Evolutionary conservation across 2,329 filamentous ascomycete genomes (phyloP).

Genomic region (Pseudophaeomoniella oleicola): DNA sequence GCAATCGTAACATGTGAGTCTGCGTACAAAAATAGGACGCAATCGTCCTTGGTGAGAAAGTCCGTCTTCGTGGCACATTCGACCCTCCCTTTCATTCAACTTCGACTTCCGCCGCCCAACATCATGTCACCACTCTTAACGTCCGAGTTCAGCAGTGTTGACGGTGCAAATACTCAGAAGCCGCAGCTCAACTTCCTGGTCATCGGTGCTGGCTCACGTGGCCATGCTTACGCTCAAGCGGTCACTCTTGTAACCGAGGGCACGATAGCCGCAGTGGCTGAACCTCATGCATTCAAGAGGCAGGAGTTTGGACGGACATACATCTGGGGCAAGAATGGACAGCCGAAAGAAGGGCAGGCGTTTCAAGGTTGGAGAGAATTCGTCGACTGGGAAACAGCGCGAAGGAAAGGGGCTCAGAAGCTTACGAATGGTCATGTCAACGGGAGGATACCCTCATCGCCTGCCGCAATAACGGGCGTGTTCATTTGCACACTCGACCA

Average conservation of each 20-base stretch:
- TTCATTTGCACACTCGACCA: constrained; percentile 74
- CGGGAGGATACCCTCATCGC: too few relatives aligned
- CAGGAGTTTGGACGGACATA: constrained; percentile 53
- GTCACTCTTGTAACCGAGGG: constrained; percentile 47
- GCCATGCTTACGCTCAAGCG: constrained; percentile 57
- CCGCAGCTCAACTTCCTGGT: constrained; percentile 45
- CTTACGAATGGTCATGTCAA: constrained; percentile 33
- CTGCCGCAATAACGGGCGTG: constrained; percentile 30
- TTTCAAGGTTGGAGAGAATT: constrained; percentile 67
- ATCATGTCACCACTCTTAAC: too few relatives aligned
- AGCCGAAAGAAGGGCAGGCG: constrained; percentile 45
- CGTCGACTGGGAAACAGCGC: constrained; percentile 47
- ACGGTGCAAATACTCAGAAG: too few relatives aligned
- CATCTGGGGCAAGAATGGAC: constrained; percentile 46
- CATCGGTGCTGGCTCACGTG: constrained; percentile 70
- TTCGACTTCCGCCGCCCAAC: too few relatives aligned
- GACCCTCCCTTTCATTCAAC: too few relatives aligned
- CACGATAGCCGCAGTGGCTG: constrained; percentile 62
- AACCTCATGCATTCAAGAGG: constrained; percentile 67
- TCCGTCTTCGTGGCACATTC: too few relatives aligned
- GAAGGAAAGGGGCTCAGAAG: constrained; percentile 40
- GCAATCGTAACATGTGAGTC: too few relatives aligned
- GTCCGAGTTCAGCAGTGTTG: too few relatives aligned
- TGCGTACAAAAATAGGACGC: too few relatives aligned
- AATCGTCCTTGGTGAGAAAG: too few relatives aligned